These are phyloP conservation scores for Sphagnum contortum DNA, from an alignment of 225 moss, liverwort and hornwort species.

Conservation along the genomic window DNA sequence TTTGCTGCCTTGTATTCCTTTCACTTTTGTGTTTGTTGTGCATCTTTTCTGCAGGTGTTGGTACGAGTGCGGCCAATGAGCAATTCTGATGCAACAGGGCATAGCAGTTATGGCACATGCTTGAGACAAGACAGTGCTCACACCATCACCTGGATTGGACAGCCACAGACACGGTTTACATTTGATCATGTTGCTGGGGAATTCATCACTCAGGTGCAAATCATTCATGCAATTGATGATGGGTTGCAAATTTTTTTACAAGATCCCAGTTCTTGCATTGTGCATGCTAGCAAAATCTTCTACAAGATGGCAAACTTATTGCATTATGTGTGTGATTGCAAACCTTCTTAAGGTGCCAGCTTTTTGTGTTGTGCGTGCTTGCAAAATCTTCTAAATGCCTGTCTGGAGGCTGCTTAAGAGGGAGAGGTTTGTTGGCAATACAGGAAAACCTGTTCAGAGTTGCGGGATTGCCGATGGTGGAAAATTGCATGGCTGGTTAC, in stretches of 20 bases:
- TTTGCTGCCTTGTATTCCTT: neutral
- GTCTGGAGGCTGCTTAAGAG: neutral
- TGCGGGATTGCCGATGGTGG: constrained; percentile 60
- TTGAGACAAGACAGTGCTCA: constrained; percentile 45
- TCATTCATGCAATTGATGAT: neutral
- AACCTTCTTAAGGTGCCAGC: no score
- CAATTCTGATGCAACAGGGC: constrained; percentile 22
- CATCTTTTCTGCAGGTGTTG: constrained; percentile 25
- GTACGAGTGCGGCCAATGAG: constrained; percentile 43
- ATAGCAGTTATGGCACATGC: constrained; percentile 24
- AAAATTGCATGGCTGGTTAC: constrained; percentile 63
- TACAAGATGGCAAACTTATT: neutral
- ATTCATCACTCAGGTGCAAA: constrained; percentile 37
- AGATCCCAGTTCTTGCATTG: no score
- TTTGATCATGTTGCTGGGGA: constrained; percentile 64
- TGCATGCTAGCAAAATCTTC: neutral
- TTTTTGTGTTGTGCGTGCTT: neutral
- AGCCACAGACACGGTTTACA: constrained; percentile 49
- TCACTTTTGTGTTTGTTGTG: neutral
- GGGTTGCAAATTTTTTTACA: neutral
- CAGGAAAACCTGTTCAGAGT: constrained; percentile 56
- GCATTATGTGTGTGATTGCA: neutral
- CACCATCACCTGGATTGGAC: constrained; percentile 49
- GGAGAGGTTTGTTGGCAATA: constrained; percentile 7
- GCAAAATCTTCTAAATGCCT: neutral